phyloP scores from a whole-genome alignment of 1,284 basidiomycete genomes.

The Puccinia novopanici region DNA sequence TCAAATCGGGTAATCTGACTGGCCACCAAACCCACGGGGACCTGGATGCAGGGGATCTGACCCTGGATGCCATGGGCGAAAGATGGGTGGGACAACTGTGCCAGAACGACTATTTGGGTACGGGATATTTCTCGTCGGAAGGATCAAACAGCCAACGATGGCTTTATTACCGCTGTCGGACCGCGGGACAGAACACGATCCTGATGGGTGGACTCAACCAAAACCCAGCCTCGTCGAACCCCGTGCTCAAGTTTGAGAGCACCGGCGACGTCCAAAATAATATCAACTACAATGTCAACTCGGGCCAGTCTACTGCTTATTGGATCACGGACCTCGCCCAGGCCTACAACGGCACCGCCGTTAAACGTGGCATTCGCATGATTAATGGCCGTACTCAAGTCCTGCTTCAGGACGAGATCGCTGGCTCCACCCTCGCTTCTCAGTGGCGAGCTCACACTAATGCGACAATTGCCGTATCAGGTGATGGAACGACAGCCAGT shows the following conservation, averaged over 20 bases:
- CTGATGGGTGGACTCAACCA: slow-evolving; percentile 79
- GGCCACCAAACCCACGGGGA: slow-evolving; percentile 90
- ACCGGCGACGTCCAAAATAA: slow-evolving; percentile 75
- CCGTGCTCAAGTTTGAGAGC: slow-evolving; percentile 66
- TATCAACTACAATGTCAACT: slow-evolving; percentile 66
- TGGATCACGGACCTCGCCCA: slow-evolving; percentile 77
- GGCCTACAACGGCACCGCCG: slow-evolving; percentile 74
- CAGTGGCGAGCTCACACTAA: slow-evolving; percentile 98
- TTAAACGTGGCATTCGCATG: slow-evolving; percentile 82
- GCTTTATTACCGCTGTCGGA: slow-evolving; percentile 92
- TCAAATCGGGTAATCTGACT: slow-evolving; percentile 78
- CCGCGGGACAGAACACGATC: slow-evolving; percentile 95
- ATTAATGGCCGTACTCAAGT: slow-evolving; percentile 86
- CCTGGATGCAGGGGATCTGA: slow-evolving; percentile 83
- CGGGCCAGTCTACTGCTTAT: slow-evolving; percentile 75
- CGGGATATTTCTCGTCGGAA: slow-evolving; percentile 58
- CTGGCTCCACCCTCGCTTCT: slow-evolving; percentile 61
- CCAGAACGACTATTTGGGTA: slow-evolving; percentile 74
- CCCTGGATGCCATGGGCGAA: slow-evolving; percentile 87
- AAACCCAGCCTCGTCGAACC: slow-evolving; percentile 68
- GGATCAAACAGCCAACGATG: slow-evolving; percentile 72
- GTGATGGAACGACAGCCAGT: slow-evolving; percentile 53
- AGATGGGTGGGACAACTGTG: slow-evolving; percentile 96
- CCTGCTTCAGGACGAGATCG: slow-evolving; percentile 65
- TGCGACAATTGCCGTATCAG: slow-evolving; percentile 63